A percentile compares a stretch with the other conserved stretches of the same genome.
Conservation (phyloP, 805 yeast species). For the Yarrowia hollandica region DNA sequence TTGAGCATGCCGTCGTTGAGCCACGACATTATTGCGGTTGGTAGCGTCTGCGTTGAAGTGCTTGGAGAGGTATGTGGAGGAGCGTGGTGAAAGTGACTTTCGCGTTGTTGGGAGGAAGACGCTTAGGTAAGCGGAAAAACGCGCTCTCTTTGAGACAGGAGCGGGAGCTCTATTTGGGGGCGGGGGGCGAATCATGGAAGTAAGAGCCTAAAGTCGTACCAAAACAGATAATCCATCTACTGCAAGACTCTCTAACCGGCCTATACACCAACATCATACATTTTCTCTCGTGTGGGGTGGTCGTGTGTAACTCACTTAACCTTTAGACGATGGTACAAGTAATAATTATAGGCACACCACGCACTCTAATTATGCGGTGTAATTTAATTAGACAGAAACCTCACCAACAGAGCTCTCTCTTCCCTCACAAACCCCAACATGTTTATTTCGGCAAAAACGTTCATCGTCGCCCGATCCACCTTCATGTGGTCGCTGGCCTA, state of each 20-base stretch:
- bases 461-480: slow-evolving; percentile 35
- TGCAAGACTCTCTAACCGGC: too few relatives aligned
- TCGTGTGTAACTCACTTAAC: too few relatives aligned
- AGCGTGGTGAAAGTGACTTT: slow-evolving; percentile 13
- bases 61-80: neutral
- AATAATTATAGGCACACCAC: neutral
- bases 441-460: slow-evolving; percentile 32
- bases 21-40: slow-evolving; percentile 26
- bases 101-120: slow-evolving; percentile 15
- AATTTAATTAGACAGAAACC: neutral
- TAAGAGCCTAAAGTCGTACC: too few relatives aligned
- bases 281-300: too few relatives aligned
- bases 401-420: too few relatives aligned
- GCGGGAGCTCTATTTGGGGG: too few relatives aligned
- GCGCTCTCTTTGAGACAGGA: too few relatives aligned
- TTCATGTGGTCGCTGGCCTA: slow-evolving; percentile 38
- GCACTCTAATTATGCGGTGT: neutral
- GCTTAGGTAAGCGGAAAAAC: neutral
- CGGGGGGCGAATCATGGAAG: too few relatives aligned
- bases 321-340: too few relatives aligned
- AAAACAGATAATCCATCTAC: too few relatives aligned
- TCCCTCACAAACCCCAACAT: slow-evolving; percentile 30
- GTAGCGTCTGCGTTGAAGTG: neutral
- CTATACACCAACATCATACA: too few relatives aligned
- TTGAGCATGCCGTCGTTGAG: slow-evolving; percentile 28